Base-by-base conservation (phyloP, 108 stramenopile genomes). In the Conticribra guillardii region DNA sequence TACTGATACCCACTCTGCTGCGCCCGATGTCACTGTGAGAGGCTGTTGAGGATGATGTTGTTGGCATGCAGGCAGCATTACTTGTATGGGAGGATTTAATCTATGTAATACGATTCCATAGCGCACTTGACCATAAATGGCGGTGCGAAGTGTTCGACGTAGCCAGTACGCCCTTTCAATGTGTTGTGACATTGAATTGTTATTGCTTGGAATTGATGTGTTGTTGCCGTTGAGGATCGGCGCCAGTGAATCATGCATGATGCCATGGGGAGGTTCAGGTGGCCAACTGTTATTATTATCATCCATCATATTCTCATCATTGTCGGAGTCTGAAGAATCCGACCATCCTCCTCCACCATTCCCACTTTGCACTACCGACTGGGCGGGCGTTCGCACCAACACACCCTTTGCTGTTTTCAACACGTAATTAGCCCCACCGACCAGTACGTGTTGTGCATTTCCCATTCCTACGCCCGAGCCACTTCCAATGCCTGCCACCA, bases 61-160 rank as follows among this genome's bases (percentile, higher is more conserved):
- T 21, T 33, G 32, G 5, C 70, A 64, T 1, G 61, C 47, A 0
- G 74, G 80, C 30, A 71, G 32, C 48, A 62, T 22, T 8, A 79
- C 22, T 18, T 50, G 59, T 41, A 79, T 45, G 31, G 78, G 70
- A 16, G 71, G 70, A 22, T 52, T 34, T 34, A 79, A 9, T 71
- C 84, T 75, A 29, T 83, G 84, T 33, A 94, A 69, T 4, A 91
- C 82, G 4, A 89, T 70, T 4, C 87, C 93, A 64, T 87, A 87
- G 2, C 87, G 67, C 0, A 94, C 93, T 15, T 84, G 63, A 2
- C 93, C 93, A 58, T 91, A 91, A 33, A 94, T 94, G 17, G 93
- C 93, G 60, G 85, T 86, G 24, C 93, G 83, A 15, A 94, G 73
- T 24, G 87, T 84, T 17, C 89, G 70, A 47, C 89, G 89, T 32